phyloP scores from a whole-genome alignment of 2,329 filamentous ascomycete species.

The Chaetomium globosum region DNA sequence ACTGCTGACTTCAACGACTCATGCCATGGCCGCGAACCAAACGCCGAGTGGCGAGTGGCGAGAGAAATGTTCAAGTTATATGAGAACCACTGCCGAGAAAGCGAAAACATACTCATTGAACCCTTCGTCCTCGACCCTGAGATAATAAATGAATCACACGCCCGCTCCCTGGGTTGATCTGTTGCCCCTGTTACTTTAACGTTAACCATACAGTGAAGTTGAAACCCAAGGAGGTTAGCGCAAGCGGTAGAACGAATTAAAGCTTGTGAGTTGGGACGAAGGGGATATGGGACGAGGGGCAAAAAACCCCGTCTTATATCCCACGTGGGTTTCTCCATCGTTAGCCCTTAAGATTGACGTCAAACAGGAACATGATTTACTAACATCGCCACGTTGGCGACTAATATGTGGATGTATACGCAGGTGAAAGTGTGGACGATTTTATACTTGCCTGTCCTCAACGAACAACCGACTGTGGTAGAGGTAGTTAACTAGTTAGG shows the following conservation, averaged over 20 bases:
- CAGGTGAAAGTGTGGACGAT: background rate
- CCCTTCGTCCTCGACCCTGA: no score
- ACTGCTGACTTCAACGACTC: background rate
- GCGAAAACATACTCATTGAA: background rate
- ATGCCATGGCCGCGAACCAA: background rate
- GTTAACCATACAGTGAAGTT: background rate
- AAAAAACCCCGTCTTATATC: background rate
- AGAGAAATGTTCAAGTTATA: no score
- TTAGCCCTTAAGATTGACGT: background rate
- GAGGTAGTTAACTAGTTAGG: no score
- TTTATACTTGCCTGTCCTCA: background rate
- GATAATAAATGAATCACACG: no score
- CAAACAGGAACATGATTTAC: background rate
- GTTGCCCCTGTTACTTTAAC: no score
- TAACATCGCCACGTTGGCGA: background rate
- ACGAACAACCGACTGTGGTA: background rate
- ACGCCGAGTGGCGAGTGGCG: no score
- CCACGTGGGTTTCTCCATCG: background rate
- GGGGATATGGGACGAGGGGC: background rate
- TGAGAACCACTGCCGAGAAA: no score
- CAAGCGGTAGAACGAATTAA: no score
- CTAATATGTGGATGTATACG: background rate
- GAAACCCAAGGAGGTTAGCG: background rate
- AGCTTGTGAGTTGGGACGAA: no score
- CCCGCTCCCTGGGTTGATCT: no score